These are phyloP conservation scores for Irpex sp. DNA, from an alignment of 1,284 basidiomycete species.

Conservation along the genomic window DNA sequence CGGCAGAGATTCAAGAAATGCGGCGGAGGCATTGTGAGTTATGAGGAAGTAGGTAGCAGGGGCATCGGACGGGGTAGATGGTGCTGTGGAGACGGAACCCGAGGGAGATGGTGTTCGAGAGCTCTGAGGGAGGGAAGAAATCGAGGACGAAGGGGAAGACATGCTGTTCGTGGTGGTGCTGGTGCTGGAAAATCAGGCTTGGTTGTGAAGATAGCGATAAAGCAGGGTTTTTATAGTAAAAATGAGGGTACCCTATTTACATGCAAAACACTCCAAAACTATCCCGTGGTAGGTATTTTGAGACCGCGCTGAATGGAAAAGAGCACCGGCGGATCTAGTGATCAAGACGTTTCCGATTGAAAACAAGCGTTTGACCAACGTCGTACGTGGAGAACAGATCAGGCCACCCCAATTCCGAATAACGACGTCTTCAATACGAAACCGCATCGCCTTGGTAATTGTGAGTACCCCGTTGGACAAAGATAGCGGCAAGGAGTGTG, in stretches of 20 bases:
- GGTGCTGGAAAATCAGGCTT: background rate
- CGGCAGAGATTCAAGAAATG: constrained; percentile 20
- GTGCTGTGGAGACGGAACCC: constrained; percentile 22
- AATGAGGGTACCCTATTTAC: constrained; percentile 13
- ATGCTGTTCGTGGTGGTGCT: background rate
- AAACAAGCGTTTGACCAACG: background rate
- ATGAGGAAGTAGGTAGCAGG: constrained; percentile 17
- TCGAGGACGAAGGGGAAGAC: constrained; percentile 12
- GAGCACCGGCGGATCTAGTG: constrained; percentile 1
- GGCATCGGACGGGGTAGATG: constrained; percentile 13
- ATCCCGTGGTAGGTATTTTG: background rate
- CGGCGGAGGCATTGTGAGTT: constrained; percentile 13
- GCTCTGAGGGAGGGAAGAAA: constrained; percentile 15
- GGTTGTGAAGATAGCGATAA: background rate
- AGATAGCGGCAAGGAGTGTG: background rate
- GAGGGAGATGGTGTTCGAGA: constrained; percentile 11
- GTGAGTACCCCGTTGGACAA: background rate
- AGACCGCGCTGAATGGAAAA: background rate
- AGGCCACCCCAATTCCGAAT: background rate
- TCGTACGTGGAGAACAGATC: background rate
- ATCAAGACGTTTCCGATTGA: background rate
- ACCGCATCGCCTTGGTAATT: background rate
- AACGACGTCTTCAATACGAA: background rate
- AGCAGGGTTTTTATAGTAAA: constrained; percentile 16
- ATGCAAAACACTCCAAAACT: constrained; percentile 3